These are phyloP conservation scores for Leptographium lundbergii DNA, from an alignment of 2,329 filamentous ascomycete species.

Conservation along the genomic window DNA sequence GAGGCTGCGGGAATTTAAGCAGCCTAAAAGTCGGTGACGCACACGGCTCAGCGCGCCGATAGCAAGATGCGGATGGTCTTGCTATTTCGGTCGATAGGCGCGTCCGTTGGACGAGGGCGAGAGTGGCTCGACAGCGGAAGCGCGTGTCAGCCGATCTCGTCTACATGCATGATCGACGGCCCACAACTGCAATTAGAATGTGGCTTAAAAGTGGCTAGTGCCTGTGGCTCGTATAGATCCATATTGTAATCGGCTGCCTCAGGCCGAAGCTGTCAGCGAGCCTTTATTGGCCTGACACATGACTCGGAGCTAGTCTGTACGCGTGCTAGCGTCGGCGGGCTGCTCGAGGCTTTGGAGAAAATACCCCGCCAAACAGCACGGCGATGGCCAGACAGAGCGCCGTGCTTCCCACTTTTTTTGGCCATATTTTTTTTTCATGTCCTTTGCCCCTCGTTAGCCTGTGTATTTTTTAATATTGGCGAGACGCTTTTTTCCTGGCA, in stretches of 20 bases:
- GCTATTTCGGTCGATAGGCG: neutral
- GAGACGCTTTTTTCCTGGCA: neutral
- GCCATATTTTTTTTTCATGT: neutral
- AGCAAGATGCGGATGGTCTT: neutral
- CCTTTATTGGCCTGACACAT: too few relatives aligned
- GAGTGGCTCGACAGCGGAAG: neutral
- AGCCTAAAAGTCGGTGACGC: neutral
- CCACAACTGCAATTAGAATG: neutral
- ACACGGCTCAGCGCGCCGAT: neutral
- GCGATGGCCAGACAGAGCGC: neutral
- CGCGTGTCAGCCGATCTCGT: neutral
- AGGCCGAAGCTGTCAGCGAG: neutral
- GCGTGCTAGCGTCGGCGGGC: too few relatives aligned
- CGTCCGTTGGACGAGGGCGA: neutral
- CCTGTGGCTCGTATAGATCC: neutral
- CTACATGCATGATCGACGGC: neutral
- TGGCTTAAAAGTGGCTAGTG: neutral
- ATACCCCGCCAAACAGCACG: neutral
- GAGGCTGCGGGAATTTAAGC: neutral
- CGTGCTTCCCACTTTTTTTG: neutral
- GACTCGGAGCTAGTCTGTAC: too few relatives aligned
- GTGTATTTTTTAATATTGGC: neutral
- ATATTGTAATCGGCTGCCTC: neutral
- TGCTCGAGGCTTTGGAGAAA: neutral
- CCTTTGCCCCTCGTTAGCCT: conserved; percentile 1